Percentiles rank a stretch among this genome's conserved stretches.
phyloP scores from a whole-genome alignment of 2,329 filamentous ascomycete species.

The Lecanicillium sp. region DNA sequence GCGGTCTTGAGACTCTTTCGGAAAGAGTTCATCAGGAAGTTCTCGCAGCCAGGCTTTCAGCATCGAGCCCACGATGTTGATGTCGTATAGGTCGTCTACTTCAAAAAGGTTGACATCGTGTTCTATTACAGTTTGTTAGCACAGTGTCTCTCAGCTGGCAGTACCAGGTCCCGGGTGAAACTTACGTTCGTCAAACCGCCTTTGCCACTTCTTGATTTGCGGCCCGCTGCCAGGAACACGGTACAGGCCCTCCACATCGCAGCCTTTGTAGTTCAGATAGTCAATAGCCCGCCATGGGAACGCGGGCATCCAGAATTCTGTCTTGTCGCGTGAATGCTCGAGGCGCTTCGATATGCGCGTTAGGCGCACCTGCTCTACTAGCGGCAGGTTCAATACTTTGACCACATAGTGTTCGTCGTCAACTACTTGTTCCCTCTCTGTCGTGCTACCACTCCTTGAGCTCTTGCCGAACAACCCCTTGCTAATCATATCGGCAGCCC shows the following conservation, averaged over 20 bases:
- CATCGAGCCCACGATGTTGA: slow-evolving; percentile 93
- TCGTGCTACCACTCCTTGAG: slow-evolving; percentile 62
- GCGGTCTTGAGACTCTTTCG: slow-evolving; percentile 71
- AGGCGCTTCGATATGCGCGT: slow-evolving; percentile 87
- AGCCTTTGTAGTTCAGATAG: slow-evolving; percentile 90
- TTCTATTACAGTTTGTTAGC: slow-evolving; percentile 39
- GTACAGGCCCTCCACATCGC: slow-evolving; percentile 89
- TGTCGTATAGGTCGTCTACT: slow-evolving; percentile 82
- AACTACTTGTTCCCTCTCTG: slow-evolving; percentile 54
- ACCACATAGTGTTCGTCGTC: slow-evolving; percentile 80
- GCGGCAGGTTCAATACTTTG: slow-evolving; percentile 76
- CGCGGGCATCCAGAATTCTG: slow-evolving; percentile 97
- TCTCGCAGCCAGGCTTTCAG: slow-evolving; percentile 94
- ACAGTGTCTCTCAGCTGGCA: neutral
- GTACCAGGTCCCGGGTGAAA: slow-evolving; percentile 2
- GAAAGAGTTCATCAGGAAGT: slow-evolving; percentile 89
- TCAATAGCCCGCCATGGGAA: slow-evolving; percentile 94
- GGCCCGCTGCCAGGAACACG: slow-evolving; percentile 84
- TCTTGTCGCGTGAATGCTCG: slow-evolving; percentile 86
- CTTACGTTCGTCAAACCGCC: slow-evolving; percentile 77
- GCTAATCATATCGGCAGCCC: slow-evolving; percentile 72
- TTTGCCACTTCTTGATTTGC: slow-evolving; percentile 89
- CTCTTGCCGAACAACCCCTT: slow-evolving; percentile 79
- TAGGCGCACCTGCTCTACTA: slow-evolving; percentile 82
- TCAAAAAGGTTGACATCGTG: slow-evolving; percentile 85